Base-by-base conservation (phyloP, 441 rosid genomes). In the Jatropha podagrica region DNA sequence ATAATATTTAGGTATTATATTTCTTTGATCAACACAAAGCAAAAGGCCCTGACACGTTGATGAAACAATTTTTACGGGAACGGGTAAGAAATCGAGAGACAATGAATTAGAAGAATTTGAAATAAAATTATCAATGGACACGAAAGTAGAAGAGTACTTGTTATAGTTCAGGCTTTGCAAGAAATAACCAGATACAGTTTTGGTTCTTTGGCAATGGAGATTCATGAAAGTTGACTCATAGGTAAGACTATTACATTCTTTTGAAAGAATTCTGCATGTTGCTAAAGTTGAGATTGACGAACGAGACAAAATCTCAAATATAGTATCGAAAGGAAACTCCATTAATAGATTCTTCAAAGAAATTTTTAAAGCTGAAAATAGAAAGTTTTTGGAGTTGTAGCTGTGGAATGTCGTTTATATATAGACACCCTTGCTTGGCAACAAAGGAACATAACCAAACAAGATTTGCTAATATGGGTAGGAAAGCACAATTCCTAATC, bases 71-170 rank as follows among this genome's bases (percentile, higher is more conserved):
- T 46, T 26, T 18, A 64, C 26, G 14, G 7, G 17, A 9, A 10
- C 51, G 4, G 61, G 78, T 3, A 81, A 71, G 61, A 81, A 77
- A 51, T 54, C 37, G 11, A 77, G 68, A 6, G 81, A 81, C 2
- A 51, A 4, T 42, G 46, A 42, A 42, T 42, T 7, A 1, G 3
- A 4, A n/a, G 3, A 37, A 13, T 5, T 3, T 1, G 32, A 58
- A 12, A 6, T 13, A 0, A 56, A 23, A 44, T 54, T 17, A 2
- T 54, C 38, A 13, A 4, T 5, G 2, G 66, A 70, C 26, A 77
- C 5, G 5, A 68, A 69, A 1, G 52, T 7, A 0, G 73, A 49
- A 48, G 11, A 59, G 20, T 0, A 8, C 2, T 3, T 18, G 60
- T 20, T 9, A 13, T 1, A 3, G 0, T 0, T 9, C 17, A 40